Conservation (phyloP, 2,329 filamentous ascomycete genomes). For the Aspergillus novofumigatus region DNA sequence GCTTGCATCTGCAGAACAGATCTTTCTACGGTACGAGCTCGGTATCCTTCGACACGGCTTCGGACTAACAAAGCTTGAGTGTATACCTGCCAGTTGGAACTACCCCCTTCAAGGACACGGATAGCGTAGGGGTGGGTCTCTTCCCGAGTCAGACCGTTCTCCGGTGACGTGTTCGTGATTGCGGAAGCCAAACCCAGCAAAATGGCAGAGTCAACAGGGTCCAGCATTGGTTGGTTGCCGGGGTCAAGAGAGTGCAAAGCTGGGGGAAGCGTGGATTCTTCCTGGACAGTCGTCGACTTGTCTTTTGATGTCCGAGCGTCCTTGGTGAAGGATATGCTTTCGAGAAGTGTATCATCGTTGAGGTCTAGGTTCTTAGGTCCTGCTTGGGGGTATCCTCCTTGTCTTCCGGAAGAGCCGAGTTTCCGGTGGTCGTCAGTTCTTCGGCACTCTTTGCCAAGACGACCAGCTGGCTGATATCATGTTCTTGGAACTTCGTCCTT, state of each 20-base stretch:
- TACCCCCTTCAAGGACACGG: conserved; percentile 80
- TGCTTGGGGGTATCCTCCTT: conserved; percentile 27
- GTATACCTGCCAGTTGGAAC: conserved; percentile 97
- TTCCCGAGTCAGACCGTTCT: conserved; percentile 83
- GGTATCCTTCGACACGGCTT: conserved; percentile 83
- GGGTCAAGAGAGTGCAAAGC: conserved; percentile 65
- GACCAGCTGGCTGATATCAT: conserved; percentile 72
- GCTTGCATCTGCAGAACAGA: conserved; percentile 90
- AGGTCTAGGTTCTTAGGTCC: conserved; percentile 68
- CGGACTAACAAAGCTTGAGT: conserved; percentile 88
- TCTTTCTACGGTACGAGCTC: conserved; percentile 80
- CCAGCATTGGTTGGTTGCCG: conserved; percentile 74
- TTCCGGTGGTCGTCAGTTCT: conserved; percentile 16
- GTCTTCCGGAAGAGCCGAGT: conserved; percentile 8
- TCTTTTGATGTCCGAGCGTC: conserved; percentile 41
- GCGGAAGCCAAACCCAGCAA: conserved; percentile 76
- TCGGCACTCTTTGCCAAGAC: conserved; percentile 75
- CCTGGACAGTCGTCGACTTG: conserved; percentile 34
- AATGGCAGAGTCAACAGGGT: conserved; percentile 83
- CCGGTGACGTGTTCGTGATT: conserved; percentile 81
- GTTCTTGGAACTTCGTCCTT: conserved; percentile 42
- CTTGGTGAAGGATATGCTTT: conserved; percentile 75
- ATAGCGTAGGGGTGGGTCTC: conserved; percentile 89
- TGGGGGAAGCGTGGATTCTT: conserved; percentile 53
- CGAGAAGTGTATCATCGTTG: conserved; percentile 89